phyloP scores from a whole-genome alignment of 805 yeast species.

The Myxozyma geophila region DNA sequence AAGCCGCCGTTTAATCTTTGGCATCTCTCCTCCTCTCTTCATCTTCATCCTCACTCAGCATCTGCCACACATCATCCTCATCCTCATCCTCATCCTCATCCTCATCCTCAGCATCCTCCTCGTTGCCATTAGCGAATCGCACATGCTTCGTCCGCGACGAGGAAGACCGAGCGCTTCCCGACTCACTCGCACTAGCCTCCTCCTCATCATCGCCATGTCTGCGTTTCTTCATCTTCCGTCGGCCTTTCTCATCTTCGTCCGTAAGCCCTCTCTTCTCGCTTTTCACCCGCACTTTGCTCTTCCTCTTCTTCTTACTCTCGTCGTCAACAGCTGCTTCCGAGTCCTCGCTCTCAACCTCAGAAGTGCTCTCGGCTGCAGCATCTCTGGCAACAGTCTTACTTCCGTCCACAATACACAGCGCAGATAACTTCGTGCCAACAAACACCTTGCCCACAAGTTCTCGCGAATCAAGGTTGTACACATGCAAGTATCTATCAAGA shows the following conservation, averaged over 20 bases:
- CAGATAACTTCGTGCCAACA: slow-evolving; percentile 70
- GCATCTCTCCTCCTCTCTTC: not conserved
- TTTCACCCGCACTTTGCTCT: not conserved
- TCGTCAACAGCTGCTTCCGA: slow-evolving; percentile 6
- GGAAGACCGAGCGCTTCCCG: not conserved
- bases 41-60: slow-evolving; percentile 17
- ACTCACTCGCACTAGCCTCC: slow-evolving; percentile 1
- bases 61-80: slow-evolving; percentile 25
- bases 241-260: not conserved
- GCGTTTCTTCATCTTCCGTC: not conserved
- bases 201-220: not conserved
- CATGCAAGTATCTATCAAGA: slow-evolving; percentile 82
- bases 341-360: slow-evolving; percentile 12
- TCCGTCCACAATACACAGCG: slow-evolving; percentile 56
- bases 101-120: slow-evolving; percentile 15
- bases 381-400: not conserved
- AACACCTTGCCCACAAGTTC: slow-evolving; percentile 71
- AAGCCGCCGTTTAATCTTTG: not conserved
- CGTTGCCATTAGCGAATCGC: slow-evolving; percentile 13
- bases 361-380: not conserved
- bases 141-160: slow-evolving; percentile 15
- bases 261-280: not conserved
- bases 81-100: slow-evolving; percentile 28
- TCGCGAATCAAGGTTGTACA: slow-evolving; percentile 66
- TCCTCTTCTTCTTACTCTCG: not conserved